A percentile compares a stretch with the other conserved stretches of the same genome.
phyloP scores from a whole-genome alignment of 371 early-diverging fungal genomes.

The Cokeromyces recurvatus region DNA sequence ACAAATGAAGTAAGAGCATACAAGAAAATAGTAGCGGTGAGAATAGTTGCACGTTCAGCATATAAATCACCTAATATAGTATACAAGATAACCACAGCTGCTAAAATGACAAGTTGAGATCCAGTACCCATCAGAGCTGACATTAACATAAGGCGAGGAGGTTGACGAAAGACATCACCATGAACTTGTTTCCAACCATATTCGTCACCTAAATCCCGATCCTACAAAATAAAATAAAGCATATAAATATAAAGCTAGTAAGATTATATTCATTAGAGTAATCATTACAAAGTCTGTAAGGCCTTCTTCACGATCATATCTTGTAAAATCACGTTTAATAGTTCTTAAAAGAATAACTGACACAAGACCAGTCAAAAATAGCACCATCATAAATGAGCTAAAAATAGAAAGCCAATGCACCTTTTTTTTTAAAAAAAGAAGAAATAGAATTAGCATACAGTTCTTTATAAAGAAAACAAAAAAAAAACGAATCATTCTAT shows the following conservation, averaged over 20 bases:
- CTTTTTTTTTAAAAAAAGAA: slow-evolving; percentile 21
- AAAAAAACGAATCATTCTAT: neutral
- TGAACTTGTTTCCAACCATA: slow-evolving; percentile 92
- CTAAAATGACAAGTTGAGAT: slow-evolving; percentile 60
- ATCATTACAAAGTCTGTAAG: slow-evolving; percentile 62
- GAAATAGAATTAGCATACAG: too few species aligned
- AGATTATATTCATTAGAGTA: too few species aligned
- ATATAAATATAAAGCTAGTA: too few species aligned
- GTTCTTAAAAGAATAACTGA: slow-evolving; percentile 68
- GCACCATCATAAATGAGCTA: slow-evolving; percentile 82
- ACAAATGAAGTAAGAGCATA: slow-evolving; percentile 74
- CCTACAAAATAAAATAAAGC: slow-evolving; percentile 44
- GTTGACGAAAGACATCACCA: slow-evolving; percentile 84
- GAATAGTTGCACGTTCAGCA: slow-evolving; percentile 72
- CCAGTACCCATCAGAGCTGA: slow-evolving; percentile 74
- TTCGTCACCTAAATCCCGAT: slow-evolving; percentile 80
- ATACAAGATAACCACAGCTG: slow-evolving; percentile 64
- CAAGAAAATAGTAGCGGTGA: slow-evolving; percentile 75
- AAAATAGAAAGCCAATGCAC: slow-evolving; percentile 86
- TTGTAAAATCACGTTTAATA: slow-evolving; percentile 72
- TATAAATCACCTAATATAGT: slow-evolving; percentile 73
- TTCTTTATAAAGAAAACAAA: neutral
- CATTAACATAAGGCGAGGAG: slow-evolving; percentile 63
- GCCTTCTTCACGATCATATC: slow-evolving; percentile 77
- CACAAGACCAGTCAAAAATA: slow-evolving; percentile 76